Evolutionary conservation across 2,329 filamentous ascomycete genomes (phyloP), one percentile per base, ranked within the genome.

Genomic region (Nemania sp.): DNA sequence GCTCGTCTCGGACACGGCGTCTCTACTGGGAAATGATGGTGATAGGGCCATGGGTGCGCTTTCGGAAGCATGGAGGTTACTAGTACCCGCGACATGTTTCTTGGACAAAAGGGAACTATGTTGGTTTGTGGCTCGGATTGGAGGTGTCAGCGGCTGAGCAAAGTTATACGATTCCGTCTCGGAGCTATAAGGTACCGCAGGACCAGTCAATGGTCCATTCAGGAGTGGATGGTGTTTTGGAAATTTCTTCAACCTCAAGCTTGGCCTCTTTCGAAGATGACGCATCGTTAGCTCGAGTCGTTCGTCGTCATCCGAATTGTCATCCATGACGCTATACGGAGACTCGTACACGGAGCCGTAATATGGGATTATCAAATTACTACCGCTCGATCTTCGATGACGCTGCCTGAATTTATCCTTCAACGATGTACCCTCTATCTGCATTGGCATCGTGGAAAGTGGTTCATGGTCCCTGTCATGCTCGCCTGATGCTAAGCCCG

Each of bases 351-450:
- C 62, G 11, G 76, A 76, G 17, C 71, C 71, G 20, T 75, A 75
- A 17, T 74, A 73, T 7, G 76, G 60, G 10, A 61, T 53, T 12
- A 78, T 76, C 0, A 85, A 67, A 62, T 78, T 84, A 43, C 81
- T 79, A 4, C 78, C 82, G 0, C 83, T 85, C 1, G 79, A 81
- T 20, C 83, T 76, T 3, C 83, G 78, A 55, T 79, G 74, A 7
- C 76, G 74, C 46, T 75, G 72, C 58, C 73, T 74, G 29, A 71
- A 18, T 54, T 65, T 73, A 59, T 64, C 72, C 62, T 63, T 73
- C 9, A 71, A 66, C 3, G 74, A 61, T 0, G 60, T 48, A n/a
- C 47, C 35, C 9, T 64, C 64, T 1, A 25, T 39, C 18, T 62
- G 66, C 6, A 37, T 56, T 52, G 61, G 61, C 47, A 35, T 43